Base-by-base conservation (phyloP, 257 asterid species). In the Phtheirospermum japonicum region DNA sequence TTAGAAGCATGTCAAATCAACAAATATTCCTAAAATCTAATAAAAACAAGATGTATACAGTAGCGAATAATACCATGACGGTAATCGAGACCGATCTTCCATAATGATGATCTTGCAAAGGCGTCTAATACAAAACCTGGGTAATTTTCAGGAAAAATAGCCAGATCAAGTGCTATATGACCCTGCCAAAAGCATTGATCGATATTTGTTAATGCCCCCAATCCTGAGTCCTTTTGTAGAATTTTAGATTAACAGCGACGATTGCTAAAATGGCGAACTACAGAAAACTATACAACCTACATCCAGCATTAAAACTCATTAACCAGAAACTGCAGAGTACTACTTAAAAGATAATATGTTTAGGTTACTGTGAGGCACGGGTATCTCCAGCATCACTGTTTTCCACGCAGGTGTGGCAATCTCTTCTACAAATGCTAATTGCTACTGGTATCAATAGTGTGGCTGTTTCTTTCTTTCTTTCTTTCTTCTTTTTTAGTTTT, bases 41-140 rank as follows among this genome's bases (percentile, higher is more conserved):
- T 26, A 13, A 53, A 62, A 17, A 51, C 28, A 61, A 53, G 20
- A 42, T 18, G 42, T 14, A 63, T 17, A 46, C n/a, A 40, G 17
- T 53, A 59, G 16, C 65, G 26, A 55, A 69, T 40, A 48, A 34
- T 82, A 89, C 99, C 99, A 76, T 93, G 99, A 67, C 95, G 89
- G 61, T 93, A 92, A 82, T 93, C 99, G 71, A 93, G 99, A 73
- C 99, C 99, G 67, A 83, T 86, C 81, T 93, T 93, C 99, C 99
- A 93, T 60, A 89, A 72, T 65, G 96, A 80, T 51, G 96, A 82
- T 61, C 97, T 85, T 65, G 99, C 97, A 75, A 92, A 92, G 62
- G 97, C 92, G 66, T 92, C 99, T 70, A 92, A 80, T 43, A 92
- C 91, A 63, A 92, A 92, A 60, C 97, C 99, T 61, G 96, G 99